These are phyloP conservation scores for Diphasiastrum complanatum DNA, from an alignment of 83 land plant species.

Conservation along the genomic window DNA sequence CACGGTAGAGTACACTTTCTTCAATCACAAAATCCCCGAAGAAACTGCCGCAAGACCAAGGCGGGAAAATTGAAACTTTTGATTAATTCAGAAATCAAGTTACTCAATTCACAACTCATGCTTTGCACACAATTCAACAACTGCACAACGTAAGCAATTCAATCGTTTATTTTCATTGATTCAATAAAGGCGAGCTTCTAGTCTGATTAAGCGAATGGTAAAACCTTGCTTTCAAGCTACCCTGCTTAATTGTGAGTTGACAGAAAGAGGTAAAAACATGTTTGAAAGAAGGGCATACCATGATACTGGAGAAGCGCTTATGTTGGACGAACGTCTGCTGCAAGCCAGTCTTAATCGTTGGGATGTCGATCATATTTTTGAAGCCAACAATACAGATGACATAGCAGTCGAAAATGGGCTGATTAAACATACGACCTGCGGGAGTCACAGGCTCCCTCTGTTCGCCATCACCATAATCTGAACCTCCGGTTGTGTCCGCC, in stretches of 20 bases:
- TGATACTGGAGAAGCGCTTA: constrained; percentile 28
- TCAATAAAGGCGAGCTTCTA: too few relatives aligned
- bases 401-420: constrained; percentile 12
- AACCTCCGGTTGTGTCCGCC: neutral
- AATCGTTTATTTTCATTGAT: too few relatives aligned
- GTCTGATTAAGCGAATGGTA: too few relatives aligned
- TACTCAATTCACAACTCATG: too few relatives aligned
- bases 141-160: too few relatives aligned
- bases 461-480: neutral
- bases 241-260: neutral
- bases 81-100: too few relatives aligned
- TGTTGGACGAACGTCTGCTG: constrained; percentile 20
- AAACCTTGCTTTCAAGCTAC: too few relatives aligned
- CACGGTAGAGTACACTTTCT: too few relatives aligned
- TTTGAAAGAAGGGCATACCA: constrained; percentile 7
- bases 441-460: constrained; percentile 24
- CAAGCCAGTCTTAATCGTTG: constrained; percentile 18
- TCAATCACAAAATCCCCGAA: too few relatives aligned
- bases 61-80: too few relatives aligned
- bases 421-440: constrained; percentile 20
- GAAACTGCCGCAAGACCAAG: too few relatives aligned
- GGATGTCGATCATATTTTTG: constrained; percentile 7
- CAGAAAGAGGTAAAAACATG: neutral
- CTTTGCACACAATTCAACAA: too few relatives aligned
- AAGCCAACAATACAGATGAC: constrained; percentile 19